These are phyloP conservation scores for Blastobotrys robertii DNA, from an alignment of 805 yeast genomes.

Conservation along the genomic window DNA sequence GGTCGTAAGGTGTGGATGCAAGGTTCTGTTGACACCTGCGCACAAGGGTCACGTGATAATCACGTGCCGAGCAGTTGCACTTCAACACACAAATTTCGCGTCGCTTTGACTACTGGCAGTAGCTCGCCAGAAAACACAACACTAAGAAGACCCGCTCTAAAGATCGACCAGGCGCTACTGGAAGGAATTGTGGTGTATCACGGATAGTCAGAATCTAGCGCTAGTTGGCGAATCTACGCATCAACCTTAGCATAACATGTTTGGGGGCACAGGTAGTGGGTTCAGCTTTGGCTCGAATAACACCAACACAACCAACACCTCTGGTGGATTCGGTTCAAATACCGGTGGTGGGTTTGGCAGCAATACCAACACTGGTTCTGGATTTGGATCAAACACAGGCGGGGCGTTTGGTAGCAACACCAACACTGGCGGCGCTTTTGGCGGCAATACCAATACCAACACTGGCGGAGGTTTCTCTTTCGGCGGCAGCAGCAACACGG, in stretches of 20 bases:
- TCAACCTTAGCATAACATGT: background rate
- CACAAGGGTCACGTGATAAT: background rate
- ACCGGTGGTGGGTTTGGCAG: constrained; percentile 3
- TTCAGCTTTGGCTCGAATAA: background rate
- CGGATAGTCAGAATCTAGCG: too few relatives aligned
- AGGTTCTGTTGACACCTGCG: background rate
- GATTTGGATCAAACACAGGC: constrained; percentile 4
- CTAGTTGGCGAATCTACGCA: too few relatives aligned
- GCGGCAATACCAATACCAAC: constrained; percentile 13
- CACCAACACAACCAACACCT: background rate
- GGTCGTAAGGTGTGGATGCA: too few relatives aligned
- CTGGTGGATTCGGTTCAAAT: background rate
- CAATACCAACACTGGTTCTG: background rate
- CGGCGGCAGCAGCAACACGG: constrained; percentile 1
- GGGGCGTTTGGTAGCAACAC: constrained; percentile 9
- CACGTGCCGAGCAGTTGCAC: too few relatives aligned
- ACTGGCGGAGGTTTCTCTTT: constrained; percentile 13
- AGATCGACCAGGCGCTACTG: too few relatives aligned
- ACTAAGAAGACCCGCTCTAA: too few relatives aligned
- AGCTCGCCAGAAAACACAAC: too few relatives aligned
- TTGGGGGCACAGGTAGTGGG: background rate
- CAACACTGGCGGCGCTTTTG: constrained; percentile 9
- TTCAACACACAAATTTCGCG: too few relatives aligned
- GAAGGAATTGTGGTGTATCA: too few relatives aligned
- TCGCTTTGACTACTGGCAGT: too few relatives aligned